Percentiles rank a stretch among this genome's conserved stretches.
Evolutionary conservation across 2,329 filamentous ascomycete species (phyloP).

Genomic region (Fusarium sp.): DNA sequence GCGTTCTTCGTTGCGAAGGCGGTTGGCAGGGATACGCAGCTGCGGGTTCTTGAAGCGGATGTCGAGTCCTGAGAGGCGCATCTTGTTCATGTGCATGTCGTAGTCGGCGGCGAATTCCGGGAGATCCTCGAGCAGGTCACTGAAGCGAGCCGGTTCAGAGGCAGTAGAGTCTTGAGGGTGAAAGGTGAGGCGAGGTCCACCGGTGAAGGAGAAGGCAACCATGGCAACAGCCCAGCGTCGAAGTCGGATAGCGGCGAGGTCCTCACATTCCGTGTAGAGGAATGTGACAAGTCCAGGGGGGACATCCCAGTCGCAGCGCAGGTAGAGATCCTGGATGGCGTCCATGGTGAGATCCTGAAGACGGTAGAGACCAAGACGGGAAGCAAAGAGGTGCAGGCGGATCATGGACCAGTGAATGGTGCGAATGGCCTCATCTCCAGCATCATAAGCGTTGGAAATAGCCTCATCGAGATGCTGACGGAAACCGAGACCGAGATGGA

Average conservation of each 20-base stretch:
- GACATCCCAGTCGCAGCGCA: slow-evolving; percentile 66
- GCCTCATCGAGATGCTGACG: slow-evolving; percentile 54
- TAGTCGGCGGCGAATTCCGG: slow-evolving; percentile 61
- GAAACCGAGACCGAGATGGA: slow-evolving; percentile 56
- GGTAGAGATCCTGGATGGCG: slow-evolving; percentile 65
- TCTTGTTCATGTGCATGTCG: slow-evolving; percentile 60
- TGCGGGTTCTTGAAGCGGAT: slow-evolving; percentile 67
- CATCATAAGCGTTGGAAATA: slow-evolving; percentile 45
- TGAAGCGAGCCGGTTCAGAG: slow-evolving; percentile 50
- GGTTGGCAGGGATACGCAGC: slow-evolving; percentile 64
- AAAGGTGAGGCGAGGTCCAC: slow-evolving; percentile 46
- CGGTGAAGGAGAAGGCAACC: slow-evolving; percentile 63
- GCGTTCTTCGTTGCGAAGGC: slow-evolving; percentile 63
- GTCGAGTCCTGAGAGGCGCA: slow-evolving; percentile 59
- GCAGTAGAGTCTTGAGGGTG: slow-evolving; percentile 43
- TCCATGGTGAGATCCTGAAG: slow-evolving; percentile 67
- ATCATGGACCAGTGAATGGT: slow-evolving; percentile 64
- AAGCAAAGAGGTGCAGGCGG: slow-evolving; percentile 65
- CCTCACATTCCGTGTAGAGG: slow-evolving; percentile 62
- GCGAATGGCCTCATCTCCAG: slow-evolving; percentile 45
- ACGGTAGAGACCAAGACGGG: slow-evolving; percentile 56
- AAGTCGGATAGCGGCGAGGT: slow-evolving; percentile 58
- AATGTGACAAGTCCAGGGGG: slow-evolving; percentile 59
- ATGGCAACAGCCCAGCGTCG: slow-evolving; percentile 68
- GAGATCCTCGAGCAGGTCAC: slow-evolving; percentile 53